Conservation (phyloP, 148 eudicot genomes). For the Fallopia convolvulus region DNA sequence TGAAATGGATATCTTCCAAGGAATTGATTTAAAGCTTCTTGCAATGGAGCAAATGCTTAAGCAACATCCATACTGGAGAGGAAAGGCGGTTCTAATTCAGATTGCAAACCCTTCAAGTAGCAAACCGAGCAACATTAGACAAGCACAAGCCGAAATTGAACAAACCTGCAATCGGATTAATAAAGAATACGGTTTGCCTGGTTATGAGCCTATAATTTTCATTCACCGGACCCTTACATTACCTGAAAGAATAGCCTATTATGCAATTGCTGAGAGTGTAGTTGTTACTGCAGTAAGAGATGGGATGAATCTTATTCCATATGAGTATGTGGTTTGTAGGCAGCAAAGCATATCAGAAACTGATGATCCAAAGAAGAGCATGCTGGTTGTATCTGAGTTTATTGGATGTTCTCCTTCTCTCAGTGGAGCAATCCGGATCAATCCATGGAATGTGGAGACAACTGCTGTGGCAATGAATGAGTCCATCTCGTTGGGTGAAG, state of each 20-base stretch:
- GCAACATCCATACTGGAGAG: slow-evolving; percentile 28
- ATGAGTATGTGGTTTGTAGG: slow-evolving; percentile 33
- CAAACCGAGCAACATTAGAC: slow-evolving; percentile 15
- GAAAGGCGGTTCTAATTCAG: slow-evolving; percentile 32
- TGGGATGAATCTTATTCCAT: slow-evolving; percentile 36
- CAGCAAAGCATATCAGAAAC: slow-evolving; percentile 20
- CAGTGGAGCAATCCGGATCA: slow-evolving; percentile 36
- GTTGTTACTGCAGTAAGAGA: slow-evolving; percentile 41
- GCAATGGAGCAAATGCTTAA: slow-evolving; percentile 36
- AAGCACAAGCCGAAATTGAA: slow-evolving; percentile 26
- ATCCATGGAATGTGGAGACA: slow-evolving; percentile 37
- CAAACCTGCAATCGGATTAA: slow-evolving; percentile 28
- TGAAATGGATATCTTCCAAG: slow-evolving; percentile 36
- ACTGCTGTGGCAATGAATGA: slow-evolving; percentile 30
- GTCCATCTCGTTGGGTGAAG: slow-evolving; percentile 26
- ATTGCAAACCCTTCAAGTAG: slow-evolving; percentile 27
- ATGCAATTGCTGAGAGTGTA: slow-evolving; percentile 28
- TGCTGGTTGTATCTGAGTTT: slow-evolving; percentile 33
- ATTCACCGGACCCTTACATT: slow-evolving; percentile 22
- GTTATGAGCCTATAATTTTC: slow-evolving; percentile 28
- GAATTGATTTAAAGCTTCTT: slow-evolving; percentile 30
- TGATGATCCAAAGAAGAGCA: slow-evolving; percentile 27
- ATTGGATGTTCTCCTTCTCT: slow-evolving; percentile 41
- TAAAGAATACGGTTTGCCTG: slow-evolving; percentile 26
- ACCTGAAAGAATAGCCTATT: slow-evolving; percentile 32